Percentiles rank a stretch among this genome's conserved stretches.
phyloP scores from a whole-genome alignment of 345 rosid species.

The Mangifera indica region DNA sequence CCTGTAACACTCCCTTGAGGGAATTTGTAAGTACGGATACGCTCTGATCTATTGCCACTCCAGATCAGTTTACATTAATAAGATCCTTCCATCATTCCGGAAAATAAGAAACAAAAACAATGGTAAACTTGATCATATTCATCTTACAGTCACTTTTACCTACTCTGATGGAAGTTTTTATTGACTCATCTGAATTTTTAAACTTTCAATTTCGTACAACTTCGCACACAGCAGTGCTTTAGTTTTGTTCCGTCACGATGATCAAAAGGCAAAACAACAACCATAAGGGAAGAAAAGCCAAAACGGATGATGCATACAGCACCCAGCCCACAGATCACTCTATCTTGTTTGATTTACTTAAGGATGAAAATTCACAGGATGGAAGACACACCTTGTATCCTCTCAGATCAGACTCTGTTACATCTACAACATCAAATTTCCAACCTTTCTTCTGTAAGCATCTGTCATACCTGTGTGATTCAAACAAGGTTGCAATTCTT shows the following conservation, averaged over 20 bases:
- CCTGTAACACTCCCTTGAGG: slow-evolving; percentile 91
- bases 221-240: slow-evolving; percentile 90
- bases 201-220: slow-evolving; percentile 91
- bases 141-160: slow-evolving; percentile 37
- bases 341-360: not conserved
- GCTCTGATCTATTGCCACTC: slow-evolving; percentile 87
- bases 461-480: slow-evolving; percentile 72
- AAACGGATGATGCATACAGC: not conserved
- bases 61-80: slow-evolving; percentile 61
- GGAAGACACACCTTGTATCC: slow-evolving; percentile 71
- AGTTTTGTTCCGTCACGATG: slow-evolving; percentile 64
- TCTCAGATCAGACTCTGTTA: slow-evolving; percentile 78
- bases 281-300: slow-evolving; percentile 3
- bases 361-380: not conserved
- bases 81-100: slow-evolving; percentile 11
- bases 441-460: slow-evolving; percentile 86
- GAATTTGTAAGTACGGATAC: slow-evolving; percentile 88
- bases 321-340: not conserved
- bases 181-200: slow-evolving; percentile 59
- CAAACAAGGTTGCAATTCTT: slow-evolving; percentile 2
- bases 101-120: not conserved
- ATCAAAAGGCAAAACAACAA: slow-evolving; percentile 8
- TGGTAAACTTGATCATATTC: not conserved
- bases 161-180: slow-evolving; percentile 84
- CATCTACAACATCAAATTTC: slow-evolving; percentile 79